A percentile compares a stretch with the other conserved stretches of the same genome.
Evolutionary conservation across 2,329 filamentous ascomycete genomes (phyloP).

Genomic region (Bipolaris gigantea): DNA sequence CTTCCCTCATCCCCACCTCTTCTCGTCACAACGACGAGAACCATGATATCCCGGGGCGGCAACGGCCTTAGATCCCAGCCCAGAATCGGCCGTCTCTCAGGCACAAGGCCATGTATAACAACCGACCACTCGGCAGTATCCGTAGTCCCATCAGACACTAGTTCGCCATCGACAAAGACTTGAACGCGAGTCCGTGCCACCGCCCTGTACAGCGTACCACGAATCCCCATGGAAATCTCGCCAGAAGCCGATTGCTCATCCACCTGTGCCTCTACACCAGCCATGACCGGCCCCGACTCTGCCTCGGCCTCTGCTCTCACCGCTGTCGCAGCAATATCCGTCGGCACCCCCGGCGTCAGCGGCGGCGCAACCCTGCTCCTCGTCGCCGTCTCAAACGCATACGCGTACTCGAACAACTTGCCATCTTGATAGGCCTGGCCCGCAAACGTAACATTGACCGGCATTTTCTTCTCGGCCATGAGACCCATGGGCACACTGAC

Average conservation of each 20-base stretch:
- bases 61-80: slow-evolving; percentile 34
- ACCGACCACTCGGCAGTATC: slow-evolving; percentile 11
- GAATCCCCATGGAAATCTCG: background rate
- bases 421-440: slow-evolving; percentile 54
- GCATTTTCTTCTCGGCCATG: slow-evolving; percentile 53
- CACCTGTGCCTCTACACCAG: background rate
- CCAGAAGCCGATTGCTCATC: background rate
- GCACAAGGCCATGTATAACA: slow-evolving; percentile 9
- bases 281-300: background rate
- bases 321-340: slow-evolving; percentile 12
- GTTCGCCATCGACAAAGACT: slow-evolving; percentile 26
- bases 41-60: slow-evolving; percentile 19
- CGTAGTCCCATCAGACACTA: background rate
- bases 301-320: background rate
- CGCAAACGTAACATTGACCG: slow-evolving; percentile 57
- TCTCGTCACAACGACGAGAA: slow-evolving; percentile 24
- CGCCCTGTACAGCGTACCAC: slow-evolving; percentile 1
- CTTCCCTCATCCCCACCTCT: slow-evolving; percentile 3
- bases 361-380: slow-evolving; percentile 18
- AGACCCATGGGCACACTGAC: slow-evolving; percentile 59
- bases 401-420: slow-evolving; percentile 30
- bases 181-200: slow-evolving; percentile 6
- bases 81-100: slow-evolving; percentile 11
- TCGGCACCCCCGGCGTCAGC: slow-evolving; percentile 11
- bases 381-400: slow-evolving; percentile 25